Conservation (phyloP, 768 basidiomycete species). For the Podaxis sp. region DNA sequence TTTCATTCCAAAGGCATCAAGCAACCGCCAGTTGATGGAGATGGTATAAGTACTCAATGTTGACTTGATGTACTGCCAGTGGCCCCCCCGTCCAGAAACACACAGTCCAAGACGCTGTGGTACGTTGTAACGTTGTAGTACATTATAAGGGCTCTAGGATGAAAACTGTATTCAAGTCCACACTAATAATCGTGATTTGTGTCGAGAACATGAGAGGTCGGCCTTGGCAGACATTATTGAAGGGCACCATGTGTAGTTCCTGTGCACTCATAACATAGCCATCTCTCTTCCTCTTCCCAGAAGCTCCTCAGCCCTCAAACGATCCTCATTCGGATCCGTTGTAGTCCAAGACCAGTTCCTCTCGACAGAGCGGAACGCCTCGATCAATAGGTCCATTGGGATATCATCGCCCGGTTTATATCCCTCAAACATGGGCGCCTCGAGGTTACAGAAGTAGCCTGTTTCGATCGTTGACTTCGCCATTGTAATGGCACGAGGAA, state of each 20-base stretch:
- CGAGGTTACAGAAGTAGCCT: slow-evolving; percentile 12
- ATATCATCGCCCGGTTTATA: slow-evolving; percentile 22
- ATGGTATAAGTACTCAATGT: too few relatives aligned
- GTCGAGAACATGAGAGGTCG: neutral
- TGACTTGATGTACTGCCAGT: too few relatives aligned
- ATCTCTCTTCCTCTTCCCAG: neutral
- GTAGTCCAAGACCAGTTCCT: slow-evolving; percentile 23
- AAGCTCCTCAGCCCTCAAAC: neutral
- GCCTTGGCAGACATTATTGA: neutral
- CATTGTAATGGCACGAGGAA: slow-evolving; percentile 22
- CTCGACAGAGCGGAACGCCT: slow-evolving; percentile 16
- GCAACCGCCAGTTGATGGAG: too few relatives aligned
- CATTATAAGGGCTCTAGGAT: too few relatives aligned
- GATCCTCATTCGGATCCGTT: slow-evolving; percentile 22
- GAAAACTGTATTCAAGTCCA: too few relatives aligned
- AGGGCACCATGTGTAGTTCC: neutral
- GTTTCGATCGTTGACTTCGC: slow-evolving; percentile 9
- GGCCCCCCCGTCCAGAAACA: too few relatives aligned
- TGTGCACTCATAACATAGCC: neutral
- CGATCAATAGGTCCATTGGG: slow-evolving; percentile 17
- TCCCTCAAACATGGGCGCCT: slow-evolving; percentile 22
- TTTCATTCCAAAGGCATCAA: too few relatives aligned
- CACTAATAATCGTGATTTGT: too few relatives aligned
- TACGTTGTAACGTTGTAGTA: too few relatives aligned
- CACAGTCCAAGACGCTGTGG: too few relatives aligned